Percentiles rank a stretch among this genome's conserved stretches.
These are phyloP conservation scores for Lactarius vividus DNA, from an alignment of 768 basidiomycete species.

Conservation along the genomic window DNA sequence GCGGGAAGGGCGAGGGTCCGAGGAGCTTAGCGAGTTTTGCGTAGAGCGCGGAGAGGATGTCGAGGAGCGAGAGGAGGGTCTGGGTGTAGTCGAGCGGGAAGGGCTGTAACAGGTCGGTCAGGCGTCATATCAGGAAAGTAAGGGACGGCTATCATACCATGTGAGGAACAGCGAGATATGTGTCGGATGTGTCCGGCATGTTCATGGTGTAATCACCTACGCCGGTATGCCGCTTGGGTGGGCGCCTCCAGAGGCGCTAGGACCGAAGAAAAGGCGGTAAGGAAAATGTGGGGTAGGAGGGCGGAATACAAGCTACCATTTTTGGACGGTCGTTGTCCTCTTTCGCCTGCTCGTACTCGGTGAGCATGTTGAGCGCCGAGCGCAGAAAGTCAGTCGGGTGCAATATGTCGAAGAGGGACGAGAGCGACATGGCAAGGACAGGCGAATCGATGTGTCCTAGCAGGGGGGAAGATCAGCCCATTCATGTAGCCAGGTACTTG, in stretches of 20 bases:
- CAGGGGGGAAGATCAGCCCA: background rate
- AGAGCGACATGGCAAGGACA: slow-evolving; percentile 83
- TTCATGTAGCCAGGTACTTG: background rate
- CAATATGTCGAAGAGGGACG: slow-evolving; percentile 75
- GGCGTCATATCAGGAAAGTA: background rate
- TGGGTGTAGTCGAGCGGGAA: slow-evolving; percentile 89
- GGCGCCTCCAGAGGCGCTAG: slow-evolving; percentile 56
- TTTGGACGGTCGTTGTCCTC: slow-evolving; percentile 72
- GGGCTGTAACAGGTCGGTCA: slow-evolving; percentile 47
- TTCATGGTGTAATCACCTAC: slow-evolving; percentile 60
- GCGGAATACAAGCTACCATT: slow-evolving; percentile 46
- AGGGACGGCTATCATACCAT: slow-evolving; percentile 49
- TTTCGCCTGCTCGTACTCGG: slow-evolving; percentile 76
- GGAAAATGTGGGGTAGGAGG: background rate
- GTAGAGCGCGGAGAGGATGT: slow-evolving; percentile 87
- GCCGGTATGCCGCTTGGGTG: slow-evolving; percentile 51
- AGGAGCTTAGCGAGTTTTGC: slow-evolving; percentile 82
- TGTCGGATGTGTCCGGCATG: slow-evolving; percentile 62
- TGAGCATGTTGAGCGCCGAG: slow-evolving; percentile 64
- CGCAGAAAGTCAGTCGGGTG: slow-evolving; percentile 79
- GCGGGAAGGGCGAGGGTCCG: slow-evolving; percentile 75
- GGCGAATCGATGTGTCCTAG: slow-evolving; percentile 82
- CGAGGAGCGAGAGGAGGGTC: slow-evolving; percentile 82
- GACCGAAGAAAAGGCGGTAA: slow-evolving; percentile 18
- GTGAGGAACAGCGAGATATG: slow-evolving; percentile 71